Conservation (phyloP, 352 stramenopile genomes). For the Phytophthora meadii region DNA sequence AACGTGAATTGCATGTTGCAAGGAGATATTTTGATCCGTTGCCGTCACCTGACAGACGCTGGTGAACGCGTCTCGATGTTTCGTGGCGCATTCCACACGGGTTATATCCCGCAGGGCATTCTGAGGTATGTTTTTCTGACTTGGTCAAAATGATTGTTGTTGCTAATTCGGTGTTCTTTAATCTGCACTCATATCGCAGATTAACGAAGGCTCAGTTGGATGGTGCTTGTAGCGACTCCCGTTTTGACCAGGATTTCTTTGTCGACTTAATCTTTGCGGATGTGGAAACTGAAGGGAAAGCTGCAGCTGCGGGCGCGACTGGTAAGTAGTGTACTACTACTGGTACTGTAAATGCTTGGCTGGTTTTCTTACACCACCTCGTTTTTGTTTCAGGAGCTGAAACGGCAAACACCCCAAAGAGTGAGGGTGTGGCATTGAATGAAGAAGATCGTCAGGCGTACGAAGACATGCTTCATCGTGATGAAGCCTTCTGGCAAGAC, state of each 20-base stretch:
- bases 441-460: constrained; percentile 87
- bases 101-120: constrained; percentile 96
- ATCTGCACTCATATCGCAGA: constrained; percentile 33
- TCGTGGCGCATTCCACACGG: constrained; percentile 97
- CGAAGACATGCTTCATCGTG: constrained; percentile 88
- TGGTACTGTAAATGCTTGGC: neutral
- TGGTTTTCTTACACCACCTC: neutral
- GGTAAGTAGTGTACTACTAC: constrained; percentile 22
- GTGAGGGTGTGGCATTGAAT: constrained; percentile 78
- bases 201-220: constrained; percentile 97
- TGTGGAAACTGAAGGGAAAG: constrained; percentile 81
- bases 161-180: neutral
- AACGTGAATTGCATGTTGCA: constrained; percentile 97
- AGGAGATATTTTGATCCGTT: constrained; percentile 96
- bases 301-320: constrained; percentile 16
- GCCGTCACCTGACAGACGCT: constrained; percentile 93
- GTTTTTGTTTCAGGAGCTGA: constrained; percentile 20
- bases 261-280: constrained; percentile 97
- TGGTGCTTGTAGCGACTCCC: constrained; percentile 93
- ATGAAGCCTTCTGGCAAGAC: constrained; percentile 87
- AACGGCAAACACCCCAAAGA: constrained; percentile 42
- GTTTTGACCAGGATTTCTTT: constrained; percentile 97
- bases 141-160: neutral
- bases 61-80: constrained; percentile 96
- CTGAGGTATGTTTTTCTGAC: constrained; percentile 64